phyloP scores from a whole-genome alignment of 2,329 filamentous ascomycete species.

The Diplodia intermedia region DNA sequence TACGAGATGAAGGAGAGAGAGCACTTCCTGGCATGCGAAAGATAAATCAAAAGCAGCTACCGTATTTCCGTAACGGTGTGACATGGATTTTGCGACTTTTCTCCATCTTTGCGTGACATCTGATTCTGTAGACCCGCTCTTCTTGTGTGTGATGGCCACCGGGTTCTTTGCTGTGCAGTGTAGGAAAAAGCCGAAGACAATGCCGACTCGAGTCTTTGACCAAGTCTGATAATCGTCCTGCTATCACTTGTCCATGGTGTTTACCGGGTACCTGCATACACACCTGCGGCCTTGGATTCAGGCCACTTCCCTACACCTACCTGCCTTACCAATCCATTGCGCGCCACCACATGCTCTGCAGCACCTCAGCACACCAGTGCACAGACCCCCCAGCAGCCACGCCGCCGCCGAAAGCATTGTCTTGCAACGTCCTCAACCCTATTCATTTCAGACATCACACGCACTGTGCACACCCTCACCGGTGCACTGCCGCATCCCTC shows the following conservation, averaged over 20 bases:
- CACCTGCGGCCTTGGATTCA: too few relatives aligned
- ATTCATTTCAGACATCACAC: not conserved
- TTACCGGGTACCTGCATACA: too few relatives aligned
- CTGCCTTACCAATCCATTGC: too few relatives aligned
- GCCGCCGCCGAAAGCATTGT: not conserved
- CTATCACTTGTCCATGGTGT: too few relatives aligned
- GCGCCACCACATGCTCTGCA: not conserved
- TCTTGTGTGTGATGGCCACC: not conserved
- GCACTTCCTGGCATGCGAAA: not conserved
- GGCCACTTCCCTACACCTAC: too few relatives aligned
- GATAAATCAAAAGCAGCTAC: not conserved
- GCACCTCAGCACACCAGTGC: not conserved
- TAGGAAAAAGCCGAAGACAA: too few relatives aligned
- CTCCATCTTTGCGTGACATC: not conserved
- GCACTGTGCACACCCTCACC: not conserved
- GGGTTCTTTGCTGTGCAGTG: too few relatives aligned
- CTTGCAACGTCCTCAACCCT: not conserved
- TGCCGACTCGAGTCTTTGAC: too few relatives aligned
- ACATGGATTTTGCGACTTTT: not conserved
- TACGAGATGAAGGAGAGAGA: not conserved
- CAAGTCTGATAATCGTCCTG: too few relatives aligned
- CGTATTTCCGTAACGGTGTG: not conserved
- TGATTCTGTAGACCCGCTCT: not conserved
- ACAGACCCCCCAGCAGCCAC: not conserved
- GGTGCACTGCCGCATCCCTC: not conserved